Evolutionary conservation across 2,329 filamentous ascomycete species (phyloP).

Genomic region (Alternaria gansuensis): DNA sequence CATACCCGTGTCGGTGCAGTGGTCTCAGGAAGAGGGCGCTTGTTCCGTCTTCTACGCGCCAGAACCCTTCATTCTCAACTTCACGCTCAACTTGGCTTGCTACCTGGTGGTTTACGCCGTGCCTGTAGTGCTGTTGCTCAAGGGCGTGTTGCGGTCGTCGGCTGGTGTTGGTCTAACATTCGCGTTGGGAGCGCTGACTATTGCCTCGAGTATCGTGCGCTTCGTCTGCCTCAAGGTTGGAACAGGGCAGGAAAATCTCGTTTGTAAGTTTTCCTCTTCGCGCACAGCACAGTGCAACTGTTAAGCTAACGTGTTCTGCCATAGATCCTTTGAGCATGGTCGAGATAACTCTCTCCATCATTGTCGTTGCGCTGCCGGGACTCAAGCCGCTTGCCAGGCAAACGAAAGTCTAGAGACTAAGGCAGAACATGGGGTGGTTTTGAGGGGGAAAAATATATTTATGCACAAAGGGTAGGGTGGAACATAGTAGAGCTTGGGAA

Average conservation of each 20-base stretch:
- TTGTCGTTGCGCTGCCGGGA: slow-evolving; percentile 33
- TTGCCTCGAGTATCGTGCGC: slow-evolving; percentile 30
- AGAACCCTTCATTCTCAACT: slow-evolving; percentile 38
- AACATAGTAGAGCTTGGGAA: background rate
- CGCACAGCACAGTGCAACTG: accelerated
- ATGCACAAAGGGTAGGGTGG: too few relatives aligned
- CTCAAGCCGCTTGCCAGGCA: slow-evolving; percentile 27
- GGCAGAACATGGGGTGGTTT: accelerated
- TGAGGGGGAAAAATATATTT: too few relatives aligned
- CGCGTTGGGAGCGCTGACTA: slow-evolving; percentile 30
- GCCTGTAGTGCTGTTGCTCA: slow-evolving; percentile 21
- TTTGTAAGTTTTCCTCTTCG: slow-evolving; percentile 29
- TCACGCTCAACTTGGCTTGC: slow-evolving; percentile 35
- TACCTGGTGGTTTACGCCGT: slow-evolving; percentile 33
- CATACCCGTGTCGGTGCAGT: slow-evolving; percentile 29
- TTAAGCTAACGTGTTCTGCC: background rate
- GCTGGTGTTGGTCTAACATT: slow-evolving; percentile 30
- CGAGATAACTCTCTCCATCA: slow-evolving; percentile 36
- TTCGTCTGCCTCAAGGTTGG: slow-evolving; percentile 33
- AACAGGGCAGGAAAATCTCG: slow-evolving; percentile 36
- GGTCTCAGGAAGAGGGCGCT: slow-evolving; percentile 35
- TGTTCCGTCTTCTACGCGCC: slow-evolving; percentile 38
- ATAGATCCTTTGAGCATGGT: slow-evolving; percentile 35
- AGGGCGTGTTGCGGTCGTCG: slow-evolving; percentile 23
- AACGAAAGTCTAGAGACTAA: background rate